Percentiles rank a stretch among this genome's conserved stretches.
These are phyloP conservation scores for Polytrichum formosum DNA, from an alignment of 225 moss, liverwort and hornwort genomes.

Conservation along the genomic window DNA sequence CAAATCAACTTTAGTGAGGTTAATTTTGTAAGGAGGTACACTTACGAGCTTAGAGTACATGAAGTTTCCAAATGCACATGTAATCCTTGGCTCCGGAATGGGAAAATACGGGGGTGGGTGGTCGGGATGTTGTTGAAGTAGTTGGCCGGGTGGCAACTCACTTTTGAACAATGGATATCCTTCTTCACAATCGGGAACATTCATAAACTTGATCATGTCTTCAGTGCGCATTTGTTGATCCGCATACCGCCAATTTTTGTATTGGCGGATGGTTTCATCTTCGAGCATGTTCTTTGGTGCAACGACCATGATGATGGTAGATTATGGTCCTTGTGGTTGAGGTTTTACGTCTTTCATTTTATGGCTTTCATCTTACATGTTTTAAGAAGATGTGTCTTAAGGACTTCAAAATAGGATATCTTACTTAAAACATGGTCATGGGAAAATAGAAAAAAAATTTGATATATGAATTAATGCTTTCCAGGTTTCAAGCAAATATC, in stretches of 20 bases:
- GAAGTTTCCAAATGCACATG: slow-evolving; percentile 35
- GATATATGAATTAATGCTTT: too few relatives aligned
- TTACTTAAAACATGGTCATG: too few relatives aligned
- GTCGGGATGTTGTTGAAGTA: slow-evolving; percentile 41
- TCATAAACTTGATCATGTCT: slow-evolving; percentile 52
- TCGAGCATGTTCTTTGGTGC: slow-evolving; percentile 8
- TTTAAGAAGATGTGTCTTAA: too few relatives aligned
- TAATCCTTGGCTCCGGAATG: slow-evolving; percentile 28
- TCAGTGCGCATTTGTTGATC: slow-evolving; percentile 35
- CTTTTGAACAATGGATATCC: slow-evolving; percentile 48
- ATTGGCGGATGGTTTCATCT: slow-evolving; percentile 37
- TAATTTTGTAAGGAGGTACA: background rate
- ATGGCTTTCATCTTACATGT: too few relatives aligned
- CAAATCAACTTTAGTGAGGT: background rate
- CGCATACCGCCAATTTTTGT: slow-evolving; percentile 33
- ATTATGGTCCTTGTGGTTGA: too few relatives aligned
- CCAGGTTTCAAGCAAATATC: too few relatives aligned
- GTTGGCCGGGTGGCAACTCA: slow-evolving; percentile 43
- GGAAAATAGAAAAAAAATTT: too few relatives aligned
- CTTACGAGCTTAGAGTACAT: slow-evolving; percentile 60
- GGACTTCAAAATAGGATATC: too few relatives aligned
- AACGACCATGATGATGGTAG: background rate
- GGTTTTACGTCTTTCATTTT: too few relatives aligned
- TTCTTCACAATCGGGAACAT: slow-evolving; percentile 54
- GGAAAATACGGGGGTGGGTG: slow-evolving; percentile 38